These are phyloP conservation scores for Lagenidium giganteum DNA, from an alignment of 352 stramenopile species.

Conservation along the genomic window DNA sequence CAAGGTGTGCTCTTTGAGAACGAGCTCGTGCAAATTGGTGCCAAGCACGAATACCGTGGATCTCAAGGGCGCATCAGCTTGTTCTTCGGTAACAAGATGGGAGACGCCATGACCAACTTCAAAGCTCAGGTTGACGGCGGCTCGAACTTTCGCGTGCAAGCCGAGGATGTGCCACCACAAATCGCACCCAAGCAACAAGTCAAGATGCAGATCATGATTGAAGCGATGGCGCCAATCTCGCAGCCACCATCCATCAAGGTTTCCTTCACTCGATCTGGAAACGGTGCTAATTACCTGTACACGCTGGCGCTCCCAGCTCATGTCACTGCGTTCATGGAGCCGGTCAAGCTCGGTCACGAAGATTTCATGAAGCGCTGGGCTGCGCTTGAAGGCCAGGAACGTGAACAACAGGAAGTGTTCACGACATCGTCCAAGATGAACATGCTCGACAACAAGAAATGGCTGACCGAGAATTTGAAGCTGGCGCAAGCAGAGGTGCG, in stretches of 20 bases:
- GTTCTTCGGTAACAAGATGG: conserved; percentile 94
- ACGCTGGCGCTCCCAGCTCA: conserved; percentile 78
- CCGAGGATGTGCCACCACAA: conserved; percentile 60
- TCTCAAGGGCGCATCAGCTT: conserved; percentile 91
- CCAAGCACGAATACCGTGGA: conserved; percentile 95
- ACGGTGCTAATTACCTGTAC: conserved; percentile 67
- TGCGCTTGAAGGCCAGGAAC: conserved; percentile 86
- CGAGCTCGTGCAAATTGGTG: conserved; percentile 91
- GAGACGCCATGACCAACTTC: conserved; percentile 78
- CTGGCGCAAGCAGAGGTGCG: conserved; percentile 81
- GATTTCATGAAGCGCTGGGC: conserved; percentile 93
- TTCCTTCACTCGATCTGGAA: conserved; percentile 78
- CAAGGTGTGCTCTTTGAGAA: conserved; percentile 92
- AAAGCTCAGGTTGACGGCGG: conserved; percentile 57
- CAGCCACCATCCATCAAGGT: conserved; percentile 85
- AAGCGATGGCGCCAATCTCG: conserved; percentile 91
- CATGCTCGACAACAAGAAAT: conserved; percentile 70
- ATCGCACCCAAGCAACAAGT: conserved; percentile 88
- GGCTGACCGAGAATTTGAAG: conserved; percentile 86
- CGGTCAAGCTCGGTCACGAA: conserved; percentile 83
- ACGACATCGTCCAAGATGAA: conserved; percentile 76
- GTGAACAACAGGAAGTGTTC: conserved; percentile 92
- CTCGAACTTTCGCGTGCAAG: conserved; percentile 49
- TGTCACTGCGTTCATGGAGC: conserved; percentile 90
- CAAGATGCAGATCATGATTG: conserved; percentile 90